phyloP scores from a whole-genome alignment of 192 early-diverging fungal species.

The Coemansia sp. region DNA sequence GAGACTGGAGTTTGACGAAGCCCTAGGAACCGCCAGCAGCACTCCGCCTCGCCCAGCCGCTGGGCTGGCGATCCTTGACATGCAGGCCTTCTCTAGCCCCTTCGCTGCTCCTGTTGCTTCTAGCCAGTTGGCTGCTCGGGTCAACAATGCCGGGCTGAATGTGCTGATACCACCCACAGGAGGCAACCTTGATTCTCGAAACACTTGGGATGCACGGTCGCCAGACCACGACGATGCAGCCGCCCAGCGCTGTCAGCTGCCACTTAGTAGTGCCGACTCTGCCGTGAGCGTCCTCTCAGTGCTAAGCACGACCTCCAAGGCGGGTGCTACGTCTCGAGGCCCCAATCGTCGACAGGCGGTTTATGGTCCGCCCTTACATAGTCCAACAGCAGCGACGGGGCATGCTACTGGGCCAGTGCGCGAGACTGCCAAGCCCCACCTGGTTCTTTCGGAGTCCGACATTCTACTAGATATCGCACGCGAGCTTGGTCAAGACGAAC shows the following conservation, averaged over 20 bases:
- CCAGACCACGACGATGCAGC: slow-evolving; percentile 20
- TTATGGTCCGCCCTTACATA: slow-evolving; percentile 33
- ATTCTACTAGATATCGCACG: slow-evolving; percentile 51
- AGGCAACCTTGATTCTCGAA: slow-evolving; percentile 1
- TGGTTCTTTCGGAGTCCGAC: slow-evolving; percentile 9
- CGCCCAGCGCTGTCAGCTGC: neutral
- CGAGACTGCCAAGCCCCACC: slow-evolving; percentile 9
- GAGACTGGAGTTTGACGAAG: slow-evolving; percentile 50
- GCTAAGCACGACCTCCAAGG: slow-evolving; percentile 3
- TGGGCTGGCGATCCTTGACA: slow-evolving; percentile 15
- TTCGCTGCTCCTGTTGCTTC: slow-evolving; percentile 11
- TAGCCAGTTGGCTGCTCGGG: neutral
- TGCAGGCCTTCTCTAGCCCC: slow-evolving; percentile 3
- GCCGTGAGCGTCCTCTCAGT: slow-evolving; percentile 13
- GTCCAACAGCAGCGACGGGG: neutral
- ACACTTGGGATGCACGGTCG: slow-evolving; percentile 42
- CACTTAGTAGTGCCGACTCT: slow-evolving; percentile 28
- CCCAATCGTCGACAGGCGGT: slow-evolving; percentile 35
- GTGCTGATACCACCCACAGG: slow-evolving; percentile 29
- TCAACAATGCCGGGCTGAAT: slow-evolving; percentile 19
- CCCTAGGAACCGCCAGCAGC: slow-evolving; percentile 26
- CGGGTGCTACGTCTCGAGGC: neutral
- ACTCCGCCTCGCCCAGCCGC: slow-evolving; percentile 31
- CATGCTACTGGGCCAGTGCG: slow-evolving; percentile 3
- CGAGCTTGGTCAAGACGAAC: slow-evolving; percentile 47